Evolutionary conservation across 495 filamentous ascomycete species (phyloP).

Genomic region (Penicillium tannophilum): DNA sequence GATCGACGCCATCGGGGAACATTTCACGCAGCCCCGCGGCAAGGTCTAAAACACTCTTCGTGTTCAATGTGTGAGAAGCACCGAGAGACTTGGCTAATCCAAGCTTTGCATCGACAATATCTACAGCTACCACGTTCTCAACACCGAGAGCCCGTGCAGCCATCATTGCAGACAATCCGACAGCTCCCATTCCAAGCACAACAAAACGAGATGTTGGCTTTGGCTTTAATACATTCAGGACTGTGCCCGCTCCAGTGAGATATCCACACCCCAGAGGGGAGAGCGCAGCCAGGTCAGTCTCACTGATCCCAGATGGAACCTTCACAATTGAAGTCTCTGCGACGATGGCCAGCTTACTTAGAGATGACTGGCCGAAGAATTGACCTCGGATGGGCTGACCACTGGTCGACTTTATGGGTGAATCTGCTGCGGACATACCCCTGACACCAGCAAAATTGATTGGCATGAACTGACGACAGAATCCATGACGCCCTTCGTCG

Average conservation of each 20-base stretch:
- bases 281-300: neutral
- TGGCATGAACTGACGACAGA: constrained; percentile 33
- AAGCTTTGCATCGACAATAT: neutral
- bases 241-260: neutral
- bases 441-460: constrained; percentile 44
- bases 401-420: constrained; percentile 27
- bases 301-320: neutral
- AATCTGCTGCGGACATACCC: constrained; percentile 10
- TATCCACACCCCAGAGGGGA: neutral
- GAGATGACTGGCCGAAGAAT: constrained; percentile 49
- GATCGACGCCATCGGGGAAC: constrained; percentile 32
- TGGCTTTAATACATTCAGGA: neutral
- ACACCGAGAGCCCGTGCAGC: neutral
- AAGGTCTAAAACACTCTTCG: neutral
- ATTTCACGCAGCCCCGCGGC: neutral
- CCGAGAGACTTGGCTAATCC: neutral
- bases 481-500: constrained; percentile 10
- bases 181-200: neutral
- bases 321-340: neutral
- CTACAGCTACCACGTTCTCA: neutral
- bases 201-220: neutral
- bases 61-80: neutral
- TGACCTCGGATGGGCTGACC: constrained; percentile 36
- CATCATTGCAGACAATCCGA: neutral
- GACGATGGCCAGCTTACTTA: constrained; percentile 39